Evolutionary conservation across 495 filamentous ascomycete genomes (phyloP), one percentile per base, ranked within the genome.

Genomic region (Neurospora sp.): DNA sequence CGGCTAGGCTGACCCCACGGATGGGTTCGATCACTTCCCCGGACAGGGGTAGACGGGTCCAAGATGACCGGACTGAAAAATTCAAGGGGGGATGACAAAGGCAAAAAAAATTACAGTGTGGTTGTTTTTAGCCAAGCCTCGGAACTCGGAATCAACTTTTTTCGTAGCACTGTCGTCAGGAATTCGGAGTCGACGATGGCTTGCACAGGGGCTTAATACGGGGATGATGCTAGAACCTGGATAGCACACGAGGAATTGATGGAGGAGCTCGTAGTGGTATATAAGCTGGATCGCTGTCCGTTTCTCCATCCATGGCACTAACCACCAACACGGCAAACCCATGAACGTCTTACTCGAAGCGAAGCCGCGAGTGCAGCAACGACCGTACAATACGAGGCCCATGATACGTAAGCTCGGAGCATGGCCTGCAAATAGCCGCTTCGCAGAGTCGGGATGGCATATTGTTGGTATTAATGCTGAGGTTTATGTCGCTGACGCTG

Each of bases 11-110:
- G 53, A 65, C 53, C 53, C 53, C 53, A 65, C 53, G 53, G 53
- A 65, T 65, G 53, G 53, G 14, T 65, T 65, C 22, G 53, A 65
- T 65, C 27, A 65, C 53, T 65, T 74, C 73, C 40, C 39, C 68
- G 74, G 48, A 39, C 74, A 73, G 71, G 71, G 74, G 73, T 71
- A 69, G 61, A 71, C 44, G 39, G 68, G 31, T 40, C 70, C 14
- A 69, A 69, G 73, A 53, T 35, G 53, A 65, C n/a, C 40, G 41
- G 22, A 37, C 40, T 20, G 31, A 35, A 40, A 61, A 38, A 69
- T 73, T 70, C 71, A 69, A 69, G 48, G 73, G 31, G 71, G 40
- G 39, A 1, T 27, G 12, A 75, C 40, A 73, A 75, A 75, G 53
- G 70, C 65, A 22, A 61, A 68, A 61, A 68, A 45, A 53, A 71